These are phyloP conservation scores for Persicaria maculosa DNA, from an alignment of 148 eudicot species.

Conservation along the genomic window DNA sequence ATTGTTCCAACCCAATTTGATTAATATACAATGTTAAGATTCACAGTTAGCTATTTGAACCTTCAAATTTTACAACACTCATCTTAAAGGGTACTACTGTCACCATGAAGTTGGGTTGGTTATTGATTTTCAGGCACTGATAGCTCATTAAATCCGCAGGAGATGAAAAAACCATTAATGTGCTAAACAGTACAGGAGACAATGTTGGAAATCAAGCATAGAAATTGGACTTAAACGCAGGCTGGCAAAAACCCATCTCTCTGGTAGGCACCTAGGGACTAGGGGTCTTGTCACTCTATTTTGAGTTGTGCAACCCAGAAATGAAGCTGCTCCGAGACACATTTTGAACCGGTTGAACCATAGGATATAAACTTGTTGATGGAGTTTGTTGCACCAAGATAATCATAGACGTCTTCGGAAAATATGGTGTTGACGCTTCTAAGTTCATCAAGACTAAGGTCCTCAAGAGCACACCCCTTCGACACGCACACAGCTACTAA, in stretches of 20 bases:
- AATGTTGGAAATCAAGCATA: not conserved
- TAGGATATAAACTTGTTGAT: constrained; percentile 79
- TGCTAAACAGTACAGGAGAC: not conserved
- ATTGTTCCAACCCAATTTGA: too few relatives aligned
- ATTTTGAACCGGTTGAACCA: constrained; percentile 89
- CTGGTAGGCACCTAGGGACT: not conserved
- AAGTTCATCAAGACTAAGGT: constrained; percentile 63
- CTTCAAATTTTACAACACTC: too few relatives aligned
- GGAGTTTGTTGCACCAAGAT: constrained; percentile 81
- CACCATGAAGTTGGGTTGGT: too few relatives aligned
- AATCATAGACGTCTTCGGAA: constrained; percentile 69
- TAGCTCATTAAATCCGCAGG: not conserved
- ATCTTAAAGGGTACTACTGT: too few relatives aligned
- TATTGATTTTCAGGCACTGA: too few relatives aligned
- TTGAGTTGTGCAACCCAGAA: constrained; percentile 58
- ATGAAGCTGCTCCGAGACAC: constrained; percentile 67
- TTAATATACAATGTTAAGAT: too few relatives aligned
- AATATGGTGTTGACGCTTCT: constrained; percentile 48
- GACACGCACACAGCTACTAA: constrained; percentile 73
- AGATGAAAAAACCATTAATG: not conserved
- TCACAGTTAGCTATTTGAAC: too few relatives aligned
- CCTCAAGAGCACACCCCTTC: constrained; percentile 59
- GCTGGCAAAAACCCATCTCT: not conserved
- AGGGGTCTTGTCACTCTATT: constrained; percentile 15
- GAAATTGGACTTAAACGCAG: not conserved